phyloP scores from a whole-genome alignment of 164 flowering plant genomes.

The Chloranthus sessilifolius region DNA sequence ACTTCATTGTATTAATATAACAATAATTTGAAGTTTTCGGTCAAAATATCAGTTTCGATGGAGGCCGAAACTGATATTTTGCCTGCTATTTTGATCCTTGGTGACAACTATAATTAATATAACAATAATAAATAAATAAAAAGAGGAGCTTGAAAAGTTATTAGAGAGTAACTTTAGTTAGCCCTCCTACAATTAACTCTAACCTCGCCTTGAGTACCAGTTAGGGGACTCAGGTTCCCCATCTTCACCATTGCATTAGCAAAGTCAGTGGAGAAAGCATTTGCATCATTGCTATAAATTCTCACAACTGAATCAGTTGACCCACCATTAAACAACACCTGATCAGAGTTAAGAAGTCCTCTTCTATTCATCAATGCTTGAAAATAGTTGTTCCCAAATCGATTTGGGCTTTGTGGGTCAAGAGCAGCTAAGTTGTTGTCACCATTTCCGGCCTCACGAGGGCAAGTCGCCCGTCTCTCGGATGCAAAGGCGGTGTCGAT shows the following conservation, averaged over 20 bases:
- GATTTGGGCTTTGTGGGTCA: constrained; percentile 15
- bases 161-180: neutral
- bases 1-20: too few relatives aligned
- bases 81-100: too few relatives aligned
- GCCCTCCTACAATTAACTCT: constrained; percentile 8
- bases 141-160: too few relatives aligned
- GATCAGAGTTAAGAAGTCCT: constrained; percentile 31
- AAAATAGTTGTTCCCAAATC: constrained; percentile 23
- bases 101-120: too few relatives aligned
- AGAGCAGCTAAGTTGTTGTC: constrained; percentile 24
- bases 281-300: neutral
- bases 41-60: too few relatives aligned
- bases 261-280: constrained; percentile 15
- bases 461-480: constrained; percentile 16
- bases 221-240: constrained; percentile 17
- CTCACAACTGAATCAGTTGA: constrained; percentile 15
- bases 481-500: constrained; percentile 23
- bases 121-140: too few relatives aligned
- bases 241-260: constrained; percentile 22
- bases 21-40: too few relatives aligned
- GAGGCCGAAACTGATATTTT: too few relatives aligned
- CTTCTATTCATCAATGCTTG: constrained; percentile 12
- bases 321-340: constrained; percentile 18
- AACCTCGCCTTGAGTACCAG: constrained; percentile 15
- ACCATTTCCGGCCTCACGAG: constrained; percentile 2